Conservation (phyloP, 176 grass and related monocot species). For the Chloris gayana region DNA sequence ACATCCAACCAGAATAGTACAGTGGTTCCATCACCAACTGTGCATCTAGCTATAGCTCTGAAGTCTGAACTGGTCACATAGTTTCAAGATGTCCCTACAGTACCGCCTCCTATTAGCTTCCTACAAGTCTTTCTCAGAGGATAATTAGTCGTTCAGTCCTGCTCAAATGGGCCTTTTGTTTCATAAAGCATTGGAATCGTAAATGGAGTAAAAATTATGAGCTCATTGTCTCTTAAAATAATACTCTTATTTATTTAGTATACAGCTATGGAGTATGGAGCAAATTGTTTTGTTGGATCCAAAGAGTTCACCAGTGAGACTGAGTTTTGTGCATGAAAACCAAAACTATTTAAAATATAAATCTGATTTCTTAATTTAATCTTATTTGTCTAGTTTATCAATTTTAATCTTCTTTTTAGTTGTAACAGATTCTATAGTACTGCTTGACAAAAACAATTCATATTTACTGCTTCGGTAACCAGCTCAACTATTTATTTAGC, state of each 20-base stretch:
- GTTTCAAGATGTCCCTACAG: neutral
- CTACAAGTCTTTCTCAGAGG: no score
- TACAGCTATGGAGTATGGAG: neutral
- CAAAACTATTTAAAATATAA: neutral
- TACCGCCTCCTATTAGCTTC: neutral
- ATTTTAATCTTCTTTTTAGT: conserved; percentile 6
- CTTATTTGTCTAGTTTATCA: conserved; percentile 8
- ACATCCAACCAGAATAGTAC: no score
- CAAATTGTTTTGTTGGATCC: no score
- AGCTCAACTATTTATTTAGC: neutral
- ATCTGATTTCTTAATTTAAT: conserved; percentile 6
- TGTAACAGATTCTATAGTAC: neutral
- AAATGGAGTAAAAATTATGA: neutral
- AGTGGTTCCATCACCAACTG: no score
- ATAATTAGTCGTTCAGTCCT: no score
- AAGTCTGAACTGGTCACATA: no score
- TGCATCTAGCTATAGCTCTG: no score
- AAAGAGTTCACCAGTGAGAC: neutral
- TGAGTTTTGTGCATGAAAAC: neutral
- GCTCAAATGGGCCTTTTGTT: no score
- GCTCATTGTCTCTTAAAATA: neutral
- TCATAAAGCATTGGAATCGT: neutral
- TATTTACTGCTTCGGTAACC: conserved; percentile 1
- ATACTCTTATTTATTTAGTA: neutral
- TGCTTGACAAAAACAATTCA: conserved; percentile 29